Conservation (phyloP, 345 rosid genomes). For the Anacardium occidentale region DNA sequence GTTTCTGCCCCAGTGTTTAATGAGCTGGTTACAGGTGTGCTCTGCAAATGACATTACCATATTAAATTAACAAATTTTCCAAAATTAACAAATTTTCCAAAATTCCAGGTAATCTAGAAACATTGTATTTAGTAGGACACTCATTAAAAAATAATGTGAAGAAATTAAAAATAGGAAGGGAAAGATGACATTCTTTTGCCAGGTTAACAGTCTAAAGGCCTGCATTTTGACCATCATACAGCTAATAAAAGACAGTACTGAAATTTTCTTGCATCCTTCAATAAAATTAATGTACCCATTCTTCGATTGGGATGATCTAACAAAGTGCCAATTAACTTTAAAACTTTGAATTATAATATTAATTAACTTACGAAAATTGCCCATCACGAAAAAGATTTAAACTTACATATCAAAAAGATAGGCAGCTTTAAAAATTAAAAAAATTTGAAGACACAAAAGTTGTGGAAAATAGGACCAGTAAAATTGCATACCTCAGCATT, state of each 20-base stretch:
- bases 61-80: too few species aligned
- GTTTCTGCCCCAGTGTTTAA: constrained; percentile 31
- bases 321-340: too few species aligned
- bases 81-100: not conserved
- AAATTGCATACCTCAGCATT: constrained; percentile 38
- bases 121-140: not conserved
- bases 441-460: not conserved
- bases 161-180: not conserved
- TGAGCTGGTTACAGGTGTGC: constrained; percentile 33
- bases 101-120: constrained; percentile 1
- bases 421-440: not conserved
- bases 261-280: too few species aligned
- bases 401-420: not conserved
- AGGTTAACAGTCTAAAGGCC: not conserved
- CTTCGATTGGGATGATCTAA: not conserved
- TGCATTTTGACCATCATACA: not conserved
- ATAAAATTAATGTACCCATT: not conserved
- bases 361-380: not conserved
- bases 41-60: constrained; percentile 41
- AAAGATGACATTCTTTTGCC: not conserved
- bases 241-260: not conserved
- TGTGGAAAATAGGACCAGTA: not conserved
- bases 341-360: too few species aligned
- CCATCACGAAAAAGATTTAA: not conserved
- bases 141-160: not conserved